Conservation (phyloP, 208 protist species). For the Crithidia bombi region DNA sequence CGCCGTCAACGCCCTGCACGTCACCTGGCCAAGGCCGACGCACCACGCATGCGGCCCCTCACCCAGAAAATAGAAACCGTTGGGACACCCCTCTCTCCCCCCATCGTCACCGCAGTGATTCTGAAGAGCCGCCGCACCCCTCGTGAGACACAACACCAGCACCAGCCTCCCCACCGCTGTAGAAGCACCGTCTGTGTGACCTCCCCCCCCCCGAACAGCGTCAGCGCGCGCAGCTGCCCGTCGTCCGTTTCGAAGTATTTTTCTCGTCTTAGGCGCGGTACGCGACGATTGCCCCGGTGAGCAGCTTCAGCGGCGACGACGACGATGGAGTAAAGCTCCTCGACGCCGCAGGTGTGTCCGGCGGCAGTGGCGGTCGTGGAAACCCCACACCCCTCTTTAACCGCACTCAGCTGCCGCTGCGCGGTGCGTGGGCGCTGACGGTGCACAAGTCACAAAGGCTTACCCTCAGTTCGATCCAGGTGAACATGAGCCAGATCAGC, state of each 20-base stretch:
- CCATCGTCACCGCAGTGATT: no score
- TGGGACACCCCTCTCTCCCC: no score
- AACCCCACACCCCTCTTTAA: no score
- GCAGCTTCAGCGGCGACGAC: neutral
- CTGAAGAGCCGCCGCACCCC: neutral
- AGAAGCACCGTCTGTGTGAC: constrained; percentile 37
- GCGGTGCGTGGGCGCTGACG: constrained; percentile 93
- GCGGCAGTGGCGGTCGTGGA: no score
- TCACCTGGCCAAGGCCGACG: no score
- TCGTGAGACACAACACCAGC: no score
- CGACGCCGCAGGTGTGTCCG: neutral
- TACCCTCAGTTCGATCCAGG: constrained; percentile 61
- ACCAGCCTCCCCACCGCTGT: no score
- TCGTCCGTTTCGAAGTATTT: constrained; percentile 47
- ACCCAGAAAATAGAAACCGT: no score
- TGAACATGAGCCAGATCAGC: constrained; percentile 64
- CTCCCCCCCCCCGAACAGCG: constrained; percentile 29
- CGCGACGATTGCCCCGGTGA: constrained; percentile 2
- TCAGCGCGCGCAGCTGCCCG: constrained; percentile 38
- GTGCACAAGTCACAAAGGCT: constrained; percentile 96
- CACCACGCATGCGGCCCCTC: no score
- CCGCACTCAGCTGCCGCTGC: constrained; percentile 87
- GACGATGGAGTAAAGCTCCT: neutral
- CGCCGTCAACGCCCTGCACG: neutral
- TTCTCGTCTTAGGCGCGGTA: neutral